A percentile compares a stretch with the other conserved stretches of the same genome.
Conservation (phyloP, 140 eudicot species). For the Stevia rebaudiana region DNA sequence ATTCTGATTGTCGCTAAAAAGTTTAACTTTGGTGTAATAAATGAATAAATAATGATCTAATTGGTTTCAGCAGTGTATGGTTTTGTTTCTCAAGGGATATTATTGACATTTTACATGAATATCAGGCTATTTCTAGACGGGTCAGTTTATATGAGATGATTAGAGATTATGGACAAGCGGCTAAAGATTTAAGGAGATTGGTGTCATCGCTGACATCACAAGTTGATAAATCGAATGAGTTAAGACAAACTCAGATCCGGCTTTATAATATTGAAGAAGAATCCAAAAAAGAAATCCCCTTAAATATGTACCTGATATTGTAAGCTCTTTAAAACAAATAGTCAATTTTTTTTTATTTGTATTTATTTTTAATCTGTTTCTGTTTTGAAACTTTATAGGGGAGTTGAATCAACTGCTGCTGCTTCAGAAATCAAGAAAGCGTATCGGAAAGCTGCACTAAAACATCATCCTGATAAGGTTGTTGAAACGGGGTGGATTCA, state of each 20-base stretch:
- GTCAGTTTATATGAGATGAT: constrained; percentile 66
- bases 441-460: constrained; percentile 80
- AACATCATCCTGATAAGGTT: constrained; percentile 90
- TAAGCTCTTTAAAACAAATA: constrained; percentile 30
- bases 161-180: constrained; percentile 73
- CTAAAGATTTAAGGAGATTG: constrained; percentile 51
- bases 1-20: too few relatives aligned
- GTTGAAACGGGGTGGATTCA: background rate
- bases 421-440: constrained; percentile 79
- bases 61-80: background rate
- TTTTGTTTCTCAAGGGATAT: background rate
- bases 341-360: background rate
- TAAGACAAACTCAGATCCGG: constrained; percentile 39
- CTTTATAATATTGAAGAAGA: constrained; percentile 62
- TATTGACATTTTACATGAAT: background rate
- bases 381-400: constrained; percentile 35
- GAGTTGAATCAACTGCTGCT: constrained; percentile 59
- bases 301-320: constrained; percentile 70
- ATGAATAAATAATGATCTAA: too few relatives aligned
- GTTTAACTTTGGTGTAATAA: too few relatives aligned
- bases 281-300: constrained; percentile 47
- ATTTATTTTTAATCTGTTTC: background rate
- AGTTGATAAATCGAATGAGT: constrained; percentile 31
- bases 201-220: constrained; percentile 43
- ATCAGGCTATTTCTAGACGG: constrained; percentile 70